Evolutionary conservation across 2,329 filamentous ascomycete species (phyloP).

Genomic region (Aspergillus melleus): DNA sequence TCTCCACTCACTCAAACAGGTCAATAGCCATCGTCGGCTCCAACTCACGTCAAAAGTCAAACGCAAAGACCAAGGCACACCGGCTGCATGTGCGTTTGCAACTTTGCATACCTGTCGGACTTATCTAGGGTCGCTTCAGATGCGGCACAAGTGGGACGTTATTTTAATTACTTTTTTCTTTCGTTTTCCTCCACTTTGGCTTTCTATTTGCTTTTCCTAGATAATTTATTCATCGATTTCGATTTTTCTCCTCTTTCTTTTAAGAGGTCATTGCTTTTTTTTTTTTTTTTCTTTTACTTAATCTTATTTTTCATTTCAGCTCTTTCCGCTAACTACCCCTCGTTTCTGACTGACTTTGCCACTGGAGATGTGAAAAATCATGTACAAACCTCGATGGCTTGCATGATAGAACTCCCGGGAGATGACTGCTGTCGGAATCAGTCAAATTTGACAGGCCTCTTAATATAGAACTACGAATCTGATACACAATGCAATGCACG

Average conservation of each 20-base stretch:
- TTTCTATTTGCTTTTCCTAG: background rate
- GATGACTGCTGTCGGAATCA: background rate
- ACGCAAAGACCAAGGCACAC: background rate
- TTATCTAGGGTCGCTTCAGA: background rate
- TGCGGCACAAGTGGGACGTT: background rate
- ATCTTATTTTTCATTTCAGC: background rate
- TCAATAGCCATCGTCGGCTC: background rate
- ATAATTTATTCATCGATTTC: background rate
- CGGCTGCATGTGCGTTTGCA: slow-evolving; percentile 4
- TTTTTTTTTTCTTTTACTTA: background rate
- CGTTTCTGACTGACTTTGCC: background rate
- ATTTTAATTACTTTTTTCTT: background rate
- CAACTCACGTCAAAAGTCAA: background rate
- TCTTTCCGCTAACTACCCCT: background rate
- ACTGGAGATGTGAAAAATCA: background rate
- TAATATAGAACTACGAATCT: background rate
- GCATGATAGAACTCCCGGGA: background rate
- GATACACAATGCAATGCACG: background rate
- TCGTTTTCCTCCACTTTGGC: background rate
- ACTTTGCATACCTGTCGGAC: background rate
- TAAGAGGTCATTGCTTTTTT: too few species aligned
- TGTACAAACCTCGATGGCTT: background rate
- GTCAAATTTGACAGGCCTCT: background rate
- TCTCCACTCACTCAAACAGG: background rate
- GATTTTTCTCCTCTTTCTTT: background rate